These are phyloP conservation scores for Cardamine chenopodiifolia DNA, from an alignment of 345 rosid species.

Conservation along the genomic window DNA sequence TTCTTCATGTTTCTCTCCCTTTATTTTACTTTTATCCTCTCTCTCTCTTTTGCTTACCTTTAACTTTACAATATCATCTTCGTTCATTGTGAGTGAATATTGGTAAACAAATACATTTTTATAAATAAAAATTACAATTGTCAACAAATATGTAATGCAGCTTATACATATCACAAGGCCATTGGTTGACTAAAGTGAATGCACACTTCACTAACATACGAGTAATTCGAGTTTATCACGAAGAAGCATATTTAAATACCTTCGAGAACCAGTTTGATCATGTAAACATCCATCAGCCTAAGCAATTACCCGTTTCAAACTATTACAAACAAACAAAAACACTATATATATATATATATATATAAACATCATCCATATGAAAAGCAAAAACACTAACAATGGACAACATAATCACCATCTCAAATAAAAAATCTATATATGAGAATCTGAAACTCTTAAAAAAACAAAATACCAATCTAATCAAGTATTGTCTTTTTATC, in stretches of 20 bases:
- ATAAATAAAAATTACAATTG: conserved; percentile 1
- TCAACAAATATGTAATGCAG: conserved; percentile 26
- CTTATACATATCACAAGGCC: conserved; percentile 1
- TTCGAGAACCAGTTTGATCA: neutral
- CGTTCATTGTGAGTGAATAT: conserved; percentile 29
- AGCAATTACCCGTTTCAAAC: neutral
- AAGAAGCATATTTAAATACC: neutral
- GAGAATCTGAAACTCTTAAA: conserved; percentile 18
- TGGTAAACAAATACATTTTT: conserved; percentile 4
- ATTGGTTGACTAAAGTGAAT: conserved; percentile 16
- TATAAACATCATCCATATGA: neutral
- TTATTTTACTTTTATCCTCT: conserved; percentile 25
- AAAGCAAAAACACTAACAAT: conserved; percentile 10
- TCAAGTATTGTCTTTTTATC: conserved; percentile 5
- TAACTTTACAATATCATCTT: conserved; percentile 41
- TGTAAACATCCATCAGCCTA: neutral
- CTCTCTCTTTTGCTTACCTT: conserved; percentile 23
- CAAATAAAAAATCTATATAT: neutral
- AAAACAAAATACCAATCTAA: conserved; percentile 4
- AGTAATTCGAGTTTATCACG: neutral
- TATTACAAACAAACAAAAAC: neutral
- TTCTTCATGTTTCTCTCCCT: conserved; percentile 46
- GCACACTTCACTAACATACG: neutral
- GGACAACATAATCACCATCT: conserved; percentile 13
- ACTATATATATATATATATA: neutral